A percentile compares a stretch with the other conserved stretches of the same genome.
phyloP scores from a whole-genome alignment of 306 rosid species.

The Corylus heterophylla region DNA sequence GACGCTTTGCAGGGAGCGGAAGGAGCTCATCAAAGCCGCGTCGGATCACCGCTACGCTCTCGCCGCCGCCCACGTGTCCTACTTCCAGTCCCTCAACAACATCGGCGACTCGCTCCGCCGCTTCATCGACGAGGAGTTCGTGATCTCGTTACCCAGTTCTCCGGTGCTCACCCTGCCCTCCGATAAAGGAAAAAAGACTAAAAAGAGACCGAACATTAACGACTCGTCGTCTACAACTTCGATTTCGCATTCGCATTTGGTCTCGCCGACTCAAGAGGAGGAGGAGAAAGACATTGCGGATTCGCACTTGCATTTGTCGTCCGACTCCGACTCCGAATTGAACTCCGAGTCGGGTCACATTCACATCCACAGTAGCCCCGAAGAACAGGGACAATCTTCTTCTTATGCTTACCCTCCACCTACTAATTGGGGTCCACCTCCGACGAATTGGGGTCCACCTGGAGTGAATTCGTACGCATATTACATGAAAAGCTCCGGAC shows the following conservation, averaged over 20 bases:
- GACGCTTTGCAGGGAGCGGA: conserved; percentile 72
- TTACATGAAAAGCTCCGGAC: conserved; percentile 67
- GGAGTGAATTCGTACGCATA: conserved; percentile 41
- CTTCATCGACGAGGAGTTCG: conserved; percentile 81
- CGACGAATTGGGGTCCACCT: conserved; percentile 36
- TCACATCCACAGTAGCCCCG: conserved; percentile 55
- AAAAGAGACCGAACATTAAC: conserved; percentile 3
- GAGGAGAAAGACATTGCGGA: conserved; percentile 38
- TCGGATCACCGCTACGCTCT: conserved; percentile 80
- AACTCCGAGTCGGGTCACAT: conserved; percentile 59
- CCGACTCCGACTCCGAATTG: conserved; percentile 64
- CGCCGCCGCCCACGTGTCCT: conserved; percentile 86
- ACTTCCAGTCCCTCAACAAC: conserved; percentile 70
- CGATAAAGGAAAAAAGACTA: conserved; percentile 39
- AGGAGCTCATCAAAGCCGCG: conserved; percentile 67
- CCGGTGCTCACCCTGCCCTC: conserved; percentile 93
- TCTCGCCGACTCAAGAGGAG: conserved; percentile 19
- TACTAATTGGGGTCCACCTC: conserved; percentile 13
- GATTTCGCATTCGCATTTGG: conserved; percentile 39
- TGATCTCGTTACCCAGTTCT: conserved; percentile 50
- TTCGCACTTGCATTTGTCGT: conserved; percentile 68
- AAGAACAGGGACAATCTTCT: conserved; percentile 12
- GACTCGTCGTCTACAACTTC: conserved; percentile 57
- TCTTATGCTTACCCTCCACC: conserved; percentile 20
- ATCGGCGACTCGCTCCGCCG: conserved; percentile 76